Base-by-base conservation (phyloP, 225 moss, liverwort and hornwort genomes). In the Lunularia cruciata region DNA sequence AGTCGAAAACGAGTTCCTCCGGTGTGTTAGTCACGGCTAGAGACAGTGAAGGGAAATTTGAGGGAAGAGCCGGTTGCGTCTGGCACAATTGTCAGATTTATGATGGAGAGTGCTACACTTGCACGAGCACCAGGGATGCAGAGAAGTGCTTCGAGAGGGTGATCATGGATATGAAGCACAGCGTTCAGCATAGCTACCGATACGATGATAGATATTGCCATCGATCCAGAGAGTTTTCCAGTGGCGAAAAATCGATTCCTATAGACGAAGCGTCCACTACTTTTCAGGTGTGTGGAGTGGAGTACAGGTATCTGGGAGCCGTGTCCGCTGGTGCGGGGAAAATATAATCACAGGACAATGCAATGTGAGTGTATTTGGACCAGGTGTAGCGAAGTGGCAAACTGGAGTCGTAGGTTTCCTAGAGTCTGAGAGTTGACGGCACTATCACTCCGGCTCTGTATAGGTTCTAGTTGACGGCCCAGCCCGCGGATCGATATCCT, bases 61-160 rank as follows among this genome's bases (percentile, higher is more conserved):
- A 74, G 67, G 81, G 81, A 6, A 74, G 27, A n/a, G 81, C 81
- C 13, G 77, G 66, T 3, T 81, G 81, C 28, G 47, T 81, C 13
- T 77, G 74, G 77, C 81, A 81, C 10, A 77, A 77, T 39, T 81
- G 81, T 31, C 81, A 81, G 53, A 81, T 81, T 52, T 81, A 81
- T n/a, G 81, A 81, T 27, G 73, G 81, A 2, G 81, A 81, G 31
- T 81, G 81, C 55, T 81, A 81, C 49, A 66, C 60, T 1, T 81
- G 81, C 27, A 52, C 66, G 15, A 81, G 74, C 74, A 77, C 71
- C 25, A 66, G 71, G 34, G 77, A 81, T 23, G 70, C 77, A 2
- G 59, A 60, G 22, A 61, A 65, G 32, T 81, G 81, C 40, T 70
- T 81, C n/a, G 70, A 71, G 25, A 66, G 59, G 36, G 33, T 74